A percentile compares a stretch with the other conserved stretches of the same genome.
Conservation (phyloP, 495 filamentous ascomycete species). For the Venustampulla echinocandica region DNA sequence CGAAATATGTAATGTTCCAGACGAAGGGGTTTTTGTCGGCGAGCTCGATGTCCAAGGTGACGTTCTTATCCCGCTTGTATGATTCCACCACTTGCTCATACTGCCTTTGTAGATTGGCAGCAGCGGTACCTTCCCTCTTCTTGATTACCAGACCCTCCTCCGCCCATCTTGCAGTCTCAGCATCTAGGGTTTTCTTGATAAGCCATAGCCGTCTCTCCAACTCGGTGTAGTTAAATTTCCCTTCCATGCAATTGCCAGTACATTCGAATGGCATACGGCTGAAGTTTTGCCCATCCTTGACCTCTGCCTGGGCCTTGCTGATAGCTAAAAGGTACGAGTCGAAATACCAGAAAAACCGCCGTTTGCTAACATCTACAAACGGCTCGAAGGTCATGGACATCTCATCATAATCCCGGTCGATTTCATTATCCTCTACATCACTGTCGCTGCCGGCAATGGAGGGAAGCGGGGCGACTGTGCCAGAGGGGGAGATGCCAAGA, state of each 20-base stretch:
- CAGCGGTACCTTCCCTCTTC: conserved; percentile 60
- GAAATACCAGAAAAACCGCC: conserved; percentile 92
- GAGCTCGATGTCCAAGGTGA: conserved; percentile 65
- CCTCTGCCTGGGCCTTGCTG: conserved; percentile 48
- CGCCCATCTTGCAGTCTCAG: conserved; percentile 66
- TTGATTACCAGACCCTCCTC: conserved; percentile 54
- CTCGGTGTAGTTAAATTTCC: conserved; percentile 73
- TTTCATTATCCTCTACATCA: conserved; percentile 43
- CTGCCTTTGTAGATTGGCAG: conserved; percentile 73
- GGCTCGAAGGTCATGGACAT: conserved; percentile 53
- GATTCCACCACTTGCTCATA: conserved; percentile 73
- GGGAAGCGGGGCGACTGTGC: conserved; percentile 29
- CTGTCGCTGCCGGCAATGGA: conserved; percentile 34
- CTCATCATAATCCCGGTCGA: conserved; percentile 45
- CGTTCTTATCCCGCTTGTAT: conserved; percentile 57
- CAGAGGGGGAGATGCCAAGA: conserved; percentile 53
- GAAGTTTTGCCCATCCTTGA: conserved; percentile 54
- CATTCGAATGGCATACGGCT: conserved; percentile 78
- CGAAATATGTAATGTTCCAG: conserved; percentile 70
- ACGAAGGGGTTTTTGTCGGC: conserved; percentile 63
- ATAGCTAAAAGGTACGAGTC: conserved; percentile 72
- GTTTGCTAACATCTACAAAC: conserved; percentile 85
- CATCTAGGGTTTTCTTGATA: conserved; percentile 59
- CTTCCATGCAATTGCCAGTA: conserved; percentile 72
- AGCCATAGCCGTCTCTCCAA: conserved; percentile 57